Evolutionary conservation across 805 yeast genomes (phyloP).

Genomic region (Pichia paraexigua): DNA sequence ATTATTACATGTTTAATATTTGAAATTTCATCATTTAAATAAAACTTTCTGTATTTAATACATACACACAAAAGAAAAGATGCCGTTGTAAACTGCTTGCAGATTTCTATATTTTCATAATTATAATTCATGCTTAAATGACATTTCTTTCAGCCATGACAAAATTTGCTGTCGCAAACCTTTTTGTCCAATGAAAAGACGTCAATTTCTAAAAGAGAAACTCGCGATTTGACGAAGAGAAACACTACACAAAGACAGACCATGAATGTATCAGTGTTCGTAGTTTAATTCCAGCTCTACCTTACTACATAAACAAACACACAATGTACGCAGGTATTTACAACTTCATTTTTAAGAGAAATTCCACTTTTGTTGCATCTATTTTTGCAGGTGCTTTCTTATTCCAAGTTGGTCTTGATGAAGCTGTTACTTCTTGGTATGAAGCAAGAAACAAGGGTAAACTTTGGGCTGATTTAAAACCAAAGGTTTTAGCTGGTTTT

Average conservation of each 20-base stretch:
- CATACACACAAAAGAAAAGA: no score
- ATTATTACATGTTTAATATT: no score
- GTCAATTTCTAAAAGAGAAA: background rate
- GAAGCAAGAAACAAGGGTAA: slow-evolving; percentile 76
- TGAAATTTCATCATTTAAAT: no score
- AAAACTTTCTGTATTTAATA: no score
- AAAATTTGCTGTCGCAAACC: background rate
- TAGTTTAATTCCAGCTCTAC: no score
- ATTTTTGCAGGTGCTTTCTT: slow-evolving; percentile 78
- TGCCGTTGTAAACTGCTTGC: no score
- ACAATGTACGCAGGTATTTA: slow-evolving; percentile 38
- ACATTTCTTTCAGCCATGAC: background rate
- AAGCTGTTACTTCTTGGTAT: slow-evolving; percentile 60
- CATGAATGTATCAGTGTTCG: background rate
- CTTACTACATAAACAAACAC: background rate
- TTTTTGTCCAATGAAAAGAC: background rate
- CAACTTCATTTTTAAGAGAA: slow-evolving; percentile 77
- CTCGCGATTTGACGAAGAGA: background rate
- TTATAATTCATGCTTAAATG: no score
- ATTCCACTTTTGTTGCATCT: slow-evolving; percentile 79
- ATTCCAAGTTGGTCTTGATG: slow-evolving; percentile 73
- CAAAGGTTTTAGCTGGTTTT: slow-evolving; percentile 43
- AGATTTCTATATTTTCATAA: no score
- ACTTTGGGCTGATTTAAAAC: slow-evolving; percentile 75
- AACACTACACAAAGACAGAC: background rate